Evolutionary conservation across 2,329 filamentous ascomycete species (phyloP).

Genomic region (Colletotrichum brevisporum): DNA sequence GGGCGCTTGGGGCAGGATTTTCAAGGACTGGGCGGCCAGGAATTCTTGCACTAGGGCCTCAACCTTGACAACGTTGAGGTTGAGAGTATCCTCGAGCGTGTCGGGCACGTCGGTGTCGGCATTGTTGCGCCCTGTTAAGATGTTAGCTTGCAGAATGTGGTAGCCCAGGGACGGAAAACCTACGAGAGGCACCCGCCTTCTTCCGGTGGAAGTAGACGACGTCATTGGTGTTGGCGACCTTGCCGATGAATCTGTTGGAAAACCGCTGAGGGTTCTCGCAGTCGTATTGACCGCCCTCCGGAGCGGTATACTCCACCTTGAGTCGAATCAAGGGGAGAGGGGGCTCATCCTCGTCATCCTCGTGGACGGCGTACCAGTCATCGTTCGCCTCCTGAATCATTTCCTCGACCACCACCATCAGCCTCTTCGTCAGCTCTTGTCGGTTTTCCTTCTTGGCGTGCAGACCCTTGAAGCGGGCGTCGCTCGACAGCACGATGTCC

Average conservation of each 20-base stretch:
- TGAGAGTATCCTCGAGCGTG: constrained; percentile 72
- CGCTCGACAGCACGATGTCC: constrained; percentile 83
- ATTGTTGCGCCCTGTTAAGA: constrained; percentile 51
- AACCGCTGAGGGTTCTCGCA: constrained; percentile 97
- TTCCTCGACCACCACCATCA: constrained; percentile 85
- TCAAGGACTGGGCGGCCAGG: constrained; percentile 87
- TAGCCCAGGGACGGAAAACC: constrained; percentile 41
- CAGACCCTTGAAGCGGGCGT: constrained; percentile 82
- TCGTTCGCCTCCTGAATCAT: constrained; percentile 88
- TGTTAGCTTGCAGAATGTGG: constrained; percentile 7
- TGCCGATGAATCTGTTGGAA: constrained; percentile 90
- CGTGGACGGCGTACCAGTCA: constrained; percentile 86
- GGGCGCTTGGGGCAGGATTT: constrained; percentile 91
- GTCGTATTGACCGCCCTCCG: constrained; percentile 88
- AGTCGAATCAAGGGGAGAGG: constrained; percentile 90
- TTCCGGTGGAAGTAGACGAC: constrained; percentile 94
- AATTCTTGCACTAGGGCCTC: constrained; percentile 92
- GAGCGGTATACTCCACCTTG: constrained; percentile 90
- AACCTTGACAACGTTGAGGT: constrained; percentile 85
- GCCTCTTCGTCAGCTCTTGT: constrained; percentile 80
- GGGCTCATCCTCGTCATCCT: constrained; percentile 69
- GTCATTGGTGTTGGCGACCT: constrained; percentile 93
- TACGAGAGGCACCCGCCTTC: constrained; percentile 73
- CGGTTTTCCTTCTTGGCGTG: constrained; percentile 88
- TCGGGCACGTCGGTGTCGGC: constrained; percentile 74